A percentile compares a stretch with the other conserved stretches of the same genome.
Conservation (phyloP, 2,329 filamentous ascomycete species). For the Fusarium anguioides region DNA sequence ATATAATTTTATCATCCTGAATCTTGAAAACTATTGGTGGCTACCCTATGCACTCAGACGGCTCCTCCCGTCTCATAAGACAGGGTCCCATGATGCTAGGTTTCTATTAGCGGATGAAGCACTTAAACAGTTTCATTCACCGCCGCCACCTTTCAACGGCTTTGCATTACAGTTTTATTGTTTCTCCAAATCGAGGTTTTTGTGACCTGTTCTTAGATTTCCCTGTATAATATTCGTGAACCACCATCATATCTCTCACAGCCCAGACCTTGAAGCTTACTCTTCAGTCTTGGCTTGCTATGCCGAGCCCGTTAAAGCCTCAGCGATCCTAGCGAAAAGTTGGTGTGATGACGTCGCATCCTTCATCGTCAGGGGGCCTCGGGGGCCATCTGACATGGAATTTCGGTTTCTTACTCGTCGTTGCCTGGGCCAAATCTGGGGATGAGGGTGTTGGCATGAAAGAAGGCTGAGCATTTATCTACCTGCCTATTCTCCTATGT, state of each 20-base stretch:
- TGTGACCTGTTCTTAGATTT: too few relatives aligned
- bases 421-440: slow-evolving; percentile 15
- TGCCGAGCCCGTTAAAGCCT: slow-evolving; percentile 27
- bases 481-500: too few relatives aligned
- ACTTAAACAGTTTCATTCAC: slow-evolving; percentile 6
- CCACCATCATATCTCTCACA: background rate
- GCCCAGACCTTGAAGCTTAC: background rate
- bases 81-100: background rate
- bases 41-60: background rate
- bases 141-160: background rate
- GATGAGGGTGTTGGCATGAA: slow-evolving; percentile 7
- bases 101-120: background rate
- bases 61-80: background rate
- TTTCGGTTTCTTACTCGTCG: slow-evolving; percentile 21
- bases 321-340: slow-evolving; percentile 14
- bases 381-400: slow-evolving; percentile 32
- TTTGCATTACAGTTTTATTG: background rate
- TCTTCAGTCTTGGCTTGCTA: slow-evolving; percentile 8
- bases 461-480: slow-evolving; percentile 20
- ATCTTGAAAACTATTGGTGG: too few relatives aligned
- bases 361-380: slow-evolving; percentile 1
- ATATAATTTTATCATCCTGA: background rate
- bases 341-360: slow-evolving; percentile 39
- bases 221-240: background rate
- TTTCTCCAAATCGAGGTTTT: too few relatives aligned